Base-by-base conservation (phyloP, 2,329 filamentous ascomycete genomes). In the Cordyceps sp. region DNA sequence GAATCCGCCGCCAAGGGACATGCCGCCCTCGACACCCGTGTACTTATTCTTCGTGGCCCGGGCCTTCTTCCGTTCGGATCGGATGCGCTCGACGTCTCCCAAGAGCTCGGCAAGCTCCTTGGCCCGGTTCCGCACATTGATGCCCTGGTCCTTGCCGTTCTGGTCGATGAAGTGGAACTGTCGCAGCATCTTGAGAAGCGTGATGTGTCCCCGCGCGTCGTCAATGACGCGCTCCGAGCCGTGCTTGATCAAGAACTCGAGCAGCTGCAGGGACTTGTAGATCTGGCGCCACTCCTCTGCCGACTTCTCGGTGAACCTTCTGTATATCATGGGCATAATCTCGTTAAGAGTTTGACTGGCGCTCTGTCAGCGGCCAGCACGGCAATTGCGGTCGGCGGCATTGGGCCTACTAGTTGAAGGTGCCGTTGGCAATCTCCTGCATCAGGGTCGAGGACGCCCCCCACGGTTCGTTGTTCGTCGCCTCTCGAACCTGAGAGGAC, bases 321-420 rank as follows among this genome's bases (percentile, higher is more conserved):
- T 90, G 64, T 98, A 98, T 51, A 98, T 93, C 84, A 98, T 90
- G 42, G 90, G 90, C 90, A 98, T 98, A 53, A 98, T 96, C 58
- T 98, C 90, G 57, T 96, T 96, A 35, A 98, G 74, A 32, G 86
- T 73, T 73, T 93, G 85, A 54, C 88, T 94, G 50, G n/a, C 1
- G 4, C 13, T 13, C 10, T 31, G 33, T 39, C 36, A 32, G 26
- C 19, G 16, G 12, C 25, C 10, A 18, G 22, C 13, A 19, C 20
- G 61, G 29, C 12, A n/a, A 12, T 6, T 4, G 16, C 25, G 16
- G n/a, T 10, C 18, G 5, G 0, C 4, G 15, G 12, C 5, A 16
- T 14, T 18, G 23, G 15, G 24, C 83, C 50, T 64, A 96, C 90
- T 96, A 98, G 62, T 88, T 96, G 60, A 93, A 93, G 37, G 90